Evolutionary conservation across 2,329 filamentous ascomycete species (phyloP).

Genomic region (Monosporascus sp.): DNA sequence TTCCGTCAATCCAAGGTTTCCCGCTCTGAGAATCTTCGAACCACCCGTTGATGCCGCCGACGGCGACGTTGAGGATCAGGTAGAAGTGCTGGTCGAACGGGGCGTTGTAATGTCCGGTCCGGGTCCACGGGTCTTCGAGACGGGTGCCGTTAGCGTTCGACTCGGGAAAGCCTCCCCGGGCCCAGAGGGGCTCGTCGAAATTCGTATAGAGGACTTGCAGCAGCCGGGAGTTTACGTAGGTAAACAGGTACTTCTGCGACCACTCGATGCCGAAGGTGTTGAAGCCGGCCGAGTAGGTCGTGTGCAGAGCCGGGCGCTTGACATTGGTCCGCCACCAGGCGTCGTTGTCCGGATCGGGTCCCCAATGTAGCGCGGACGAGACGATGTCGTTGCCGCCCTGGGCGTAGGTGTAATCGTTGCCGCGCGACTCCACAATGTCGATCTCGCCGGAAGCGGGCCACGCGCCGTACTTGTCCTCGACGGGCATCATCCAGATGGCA

Average conservation of each 20-base stretch:
- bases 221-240: constrained; percentile 74
- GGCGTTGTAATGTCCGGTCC: constrained; percentile 54
- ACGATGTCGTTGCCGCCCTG: constrained; percentile 79
- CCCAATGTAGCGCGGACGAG: constrained; percentile 77
- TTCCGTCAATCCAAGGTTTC: constrained; percentile 76
- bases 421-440: constrained; percentile 74
- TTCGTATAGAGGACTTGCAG: constrained; percentile 76
- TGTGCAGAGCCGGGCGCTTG: constrained; percentile 69
- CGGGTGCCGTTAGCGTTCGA: constrained; percentile 60
- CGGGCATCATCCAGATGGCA: constrained; percentile 86
- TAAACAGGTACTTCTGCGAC: constrained; percentile 84
- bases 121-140: constrained; percentile 57
- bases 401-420: constrained; percentile 72
- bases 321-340: constrained; percentile 80
- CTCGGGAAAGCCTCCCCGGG: constrained; percentile 62
- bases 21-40: constrained; percentile 65
- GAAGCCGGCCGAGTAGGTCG: constrained; percentile 62
- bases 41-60: constrained; percentile 78
- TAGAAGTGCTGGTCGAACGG: constrained; percentile 76
- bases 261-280: constrained; percentile 81
- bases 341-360: constrained; percentile 65
- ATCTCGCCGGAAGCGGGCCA: constrained; percentile 83
- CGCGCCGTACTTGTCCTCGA: constrained; percentile 62
- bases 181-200: constrained; percentile 63
- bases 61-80: constrained; percentile 69